Percentiles rank a stretch among this genome's conserved stretches.
These are phyloP conservation scores for Candida parachauliodes DNA, from an alignment of 805 yeast genomes.

Conservation along the genomic window DNA sequence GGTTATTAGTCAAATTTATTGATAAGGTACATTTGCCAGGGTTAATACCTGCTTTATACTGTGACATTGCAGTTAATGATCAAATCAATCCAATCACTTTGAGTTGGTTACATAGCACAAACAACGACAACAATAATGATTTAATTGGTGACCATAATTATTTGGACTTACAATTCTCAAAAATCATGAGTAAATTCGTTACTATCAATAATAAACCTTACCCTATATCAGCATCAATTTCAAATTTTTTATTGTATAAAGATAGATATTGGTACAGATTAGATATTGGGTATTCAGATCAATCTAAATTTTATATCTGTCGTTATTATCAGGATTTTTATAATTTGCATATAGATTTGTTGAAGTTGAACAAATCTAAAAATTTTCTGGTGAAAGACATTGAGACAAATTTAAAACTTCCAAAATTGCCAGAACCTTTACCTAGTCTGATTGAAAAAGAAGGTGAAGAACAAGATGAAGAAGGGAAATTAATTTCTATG, in stretches of 20 bases:
- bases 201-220: slow-evolving; percentile 23
- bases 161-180: slow-evolving; percentile 25
- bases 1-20: slow-evolving; percentile 55
- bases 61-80: slow-evolving; percentile 44
- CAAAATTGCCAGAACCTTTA: slow-evolving; percentile 32
- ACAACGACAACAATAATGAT: slow-evolving; percentile 6
- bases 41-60: slow-evolving; percentile 49
- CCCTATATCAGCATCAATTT: slow-evolving; percentile 19
- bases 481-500: slow-evolving; percentile 10
- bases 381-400: slow-evolving; percentile 1
- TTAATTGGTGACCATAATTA: slow-evolving; percentile 19
- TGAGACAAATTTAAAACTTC: slow-evolving; percentile 15
- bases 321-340: slow-evolving; percentile 38
- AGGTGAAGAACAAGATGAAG: slow-evolving; percentile 7
- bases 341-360: slow-evolving; percentile 24
- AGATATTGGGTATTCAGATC: slow-evolving; percentile 20
- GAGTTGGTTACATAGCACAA: slow-evolving; percentile 27
- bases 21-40: slow-evolving; percentile 45
- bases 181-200: slow-evolving; percentile 14
- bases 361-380: slow-evolving; percentile 4
- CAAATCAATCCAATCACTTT: slow-evolving; percentile 34
- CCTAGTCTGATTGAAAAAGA: too few relatives aligned
- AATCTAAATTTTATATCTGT: slow-evolving; percentile 20
- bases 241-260: slow-evolving; percentile 25
- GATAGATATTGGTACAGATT: slow-evolving; percentile 34